Evolutionary conservation across 2,329 filamentous ascomycete species (phyloP).

Genomic region (Claviceps humidiphila): DNA sequence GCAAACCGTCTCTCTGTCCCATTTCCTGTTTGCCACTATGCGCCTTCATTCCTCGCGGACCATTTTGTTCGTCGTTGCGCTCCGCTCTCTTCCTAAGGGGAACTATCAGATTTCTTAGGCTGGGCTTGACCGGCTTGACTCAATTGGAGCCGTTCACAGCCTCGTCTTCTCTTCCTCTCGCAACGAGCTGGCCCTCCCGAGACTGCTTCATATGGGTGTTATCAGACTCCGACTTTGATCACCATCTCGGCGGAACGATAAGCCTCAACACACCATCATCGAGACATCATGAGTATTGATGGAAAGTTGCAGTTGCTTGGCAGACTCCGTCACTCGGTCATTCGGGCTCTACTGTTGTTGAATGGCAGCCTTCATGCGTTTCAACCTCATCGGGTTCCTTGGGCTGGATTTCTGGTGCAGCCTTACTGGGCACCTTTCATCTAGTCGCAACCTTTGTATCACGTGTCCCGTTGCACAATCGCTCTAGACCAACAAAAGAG

Average conservation of each 20-base stretch:
- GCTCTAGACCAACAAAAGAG: background rate
- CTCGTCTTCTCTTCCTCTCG: background rate
- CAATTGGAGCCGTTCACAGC: background rate
- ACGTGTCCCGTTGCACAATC: slow-evolving; percentile 1
- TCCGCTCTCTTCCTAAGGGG: background rate
- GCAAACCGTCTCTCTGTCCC: background rate
- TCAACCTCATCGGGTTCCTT: background rate
- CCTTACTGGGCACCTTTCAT: background rate
- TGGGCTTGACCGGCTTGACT: background rate
- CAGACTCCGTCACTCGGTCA: background rate
- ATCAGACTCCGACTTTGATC: background rate
- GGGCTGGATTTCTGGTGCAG: slow-evolving; percentile 1
- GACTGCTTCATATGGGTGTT: background rate
- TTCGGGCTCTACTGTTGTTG: background rate
- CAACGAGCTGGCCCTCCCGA: background rate
- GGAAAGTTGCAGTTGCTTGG: background rate
- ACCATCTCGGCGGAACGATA: background rate
- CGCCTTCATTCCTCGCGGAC: background rate
- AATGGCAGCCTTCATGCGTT: background rate
- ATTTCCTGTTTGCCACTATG: background rate
- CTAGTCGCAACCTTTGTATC: background rate
- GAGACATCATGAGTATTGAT: background rate
- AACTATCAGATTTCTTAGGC: no score
- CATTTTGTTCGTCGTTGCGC: background rate
- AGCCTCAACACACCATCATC: background rate